These are phyloP conservation scores for Penicillium sp. DNA, from an alignment of 2,329 filamentous ascomycete species.

Conservation along the genomic window DNA sequence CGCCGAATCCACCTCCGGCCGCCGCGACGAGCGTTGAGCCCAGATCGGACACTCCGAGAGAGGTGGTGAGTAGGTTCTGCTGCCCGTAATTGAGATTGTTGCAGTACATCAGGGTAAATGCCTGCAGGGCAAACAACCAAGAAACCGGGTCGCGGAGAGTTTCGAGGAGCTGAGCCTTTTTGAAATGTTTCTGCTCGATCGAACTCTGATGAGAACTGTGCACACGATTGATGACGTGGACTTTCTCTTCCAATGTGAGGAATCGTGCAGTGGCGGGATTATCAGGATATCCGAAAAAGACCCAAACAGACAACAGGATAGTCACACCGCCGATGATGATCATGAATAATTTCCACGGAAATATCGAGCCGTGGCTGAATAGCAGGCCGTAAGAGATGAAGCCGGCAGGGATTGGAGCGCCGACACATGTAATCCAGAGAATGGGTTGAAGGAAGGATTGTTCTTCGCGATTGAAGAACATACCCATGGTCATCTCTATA, in stretches of 20 bases:
- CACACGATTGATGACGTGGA: constrained; percentile 15
- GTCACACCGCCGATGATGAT: constrained; percentile 42
- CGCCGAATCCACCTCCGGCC: constrained; percentile 40
- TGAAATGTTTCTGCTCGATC: constrained; percentile 24
- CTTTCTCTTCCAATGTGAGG: constrained; percentile 15
- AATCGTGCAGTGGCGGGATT: constrained; percentile 18
- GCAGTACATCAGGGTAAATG: constrained; percentile 26
- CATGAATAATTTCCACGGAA: constrained; percentile 29
- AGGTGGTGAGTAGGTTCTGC: constrained; percentile 40
- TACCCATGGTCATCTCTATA: constrained; percentile 46
- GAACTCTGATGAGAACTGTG: constrained; percentile 18
- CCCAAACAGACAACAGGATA: constrained; percentile 27
- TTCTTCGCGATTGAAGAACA: constrained; percentile 50
- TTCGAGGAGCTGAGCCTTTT: constrained; percentile 15
- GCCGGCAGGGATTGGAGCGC: constrained; percentile 37
- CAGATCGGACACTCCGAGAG: constrained; percentile 39
- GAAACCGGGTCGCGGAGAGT: constrained; percentile 27
- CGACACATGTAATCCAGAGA: constrained; percentile 46
- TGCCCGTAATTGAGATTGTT: constrained; percentile 46
- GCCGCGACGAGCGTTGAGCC: constrained; percentile 45
- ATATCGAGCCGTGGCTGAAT: constrained; percentile 28
- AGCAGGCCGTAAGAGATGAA: constrained; percentile 47
- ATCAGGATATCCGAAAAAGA: constrained; percentile 20
- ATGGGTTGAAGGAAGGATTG: constrained; percentile 52
- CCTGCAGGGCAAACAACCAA: constrained; percentile 33